phyloP scores from a whole-genome alignment of 2,329 filamentous ascomycete genomes.

The Diplocarpon mali region DNA sequence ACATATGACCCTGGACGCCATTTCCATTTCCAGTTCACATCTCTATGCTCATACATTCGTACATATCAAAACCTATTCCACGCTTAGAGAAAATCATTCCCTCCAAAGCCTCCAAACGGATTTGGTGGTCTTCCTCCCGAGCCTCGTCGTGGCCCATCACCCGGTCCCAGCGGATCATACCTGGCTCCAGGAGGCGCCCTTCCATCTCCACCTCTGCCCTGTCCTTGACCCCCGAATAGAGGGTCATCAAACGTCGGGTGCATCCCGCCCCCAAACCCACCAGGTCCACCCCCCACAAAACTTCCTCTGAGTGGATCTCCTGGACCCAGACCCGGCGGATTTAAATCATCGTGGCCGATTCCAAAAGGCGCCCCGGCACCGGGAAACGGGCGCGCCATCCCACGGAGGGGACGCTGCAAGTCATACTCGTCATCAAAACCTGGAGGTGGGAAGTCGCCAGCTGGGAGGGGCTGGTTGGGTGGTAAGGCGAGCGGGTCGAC shows the following conservation, averaged over 20 bases:
- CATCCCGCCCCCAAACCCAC: conserved; percentile 68
- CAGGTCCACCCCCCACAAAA: conserved; percentile 46
- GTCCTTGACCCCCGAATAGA: conserved; percentile 54
- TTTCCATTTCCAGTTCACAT: not conserved
- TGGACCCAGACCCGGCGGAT: conserved; percentile 77
- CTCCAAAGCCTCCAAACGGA: conserved; percentile 48
- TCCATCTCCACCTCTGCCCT: conserved; percentile 45
- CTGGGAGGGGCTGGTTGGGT: conserved; percentile 44
- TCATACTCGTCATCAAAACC: conserved; percentile 92
- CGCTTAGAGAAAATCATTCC: conserved; percentile 40
- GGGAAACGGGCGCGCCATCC: conserved; percentile 28
- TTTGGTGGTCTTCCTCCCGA: conserved; percentile 38
- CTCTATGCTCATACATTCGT: not conserved
- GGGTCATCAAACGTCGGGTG: conserved; percentile 92
- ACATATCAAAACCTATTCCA: not conserved
- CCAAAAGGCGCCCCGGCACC: conserved; percentile 44
- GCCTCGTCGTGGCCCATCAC: conserved; percentile 40
- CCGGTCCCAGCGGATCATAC: conserved; percentile 78
- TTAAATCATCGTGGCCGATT: conserved; percentile 77
- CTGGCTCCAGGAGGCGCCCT: conserved; percentile 79
- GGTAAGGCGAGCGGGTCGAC: conserved; percentile 34
- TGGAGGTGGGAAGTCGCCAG: conserved; percentile 70
- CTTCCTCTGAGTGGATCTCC: conserved; percentile 67
- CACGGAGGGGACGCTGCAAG: conserved; percentile 55
- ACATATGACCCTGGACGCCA: too few relatives aligned